Evolutionary conservation across 768 basidiomycete species (phyloP).

Genomic region (Tylopilus plumbeoviolaceoides): DNA sequence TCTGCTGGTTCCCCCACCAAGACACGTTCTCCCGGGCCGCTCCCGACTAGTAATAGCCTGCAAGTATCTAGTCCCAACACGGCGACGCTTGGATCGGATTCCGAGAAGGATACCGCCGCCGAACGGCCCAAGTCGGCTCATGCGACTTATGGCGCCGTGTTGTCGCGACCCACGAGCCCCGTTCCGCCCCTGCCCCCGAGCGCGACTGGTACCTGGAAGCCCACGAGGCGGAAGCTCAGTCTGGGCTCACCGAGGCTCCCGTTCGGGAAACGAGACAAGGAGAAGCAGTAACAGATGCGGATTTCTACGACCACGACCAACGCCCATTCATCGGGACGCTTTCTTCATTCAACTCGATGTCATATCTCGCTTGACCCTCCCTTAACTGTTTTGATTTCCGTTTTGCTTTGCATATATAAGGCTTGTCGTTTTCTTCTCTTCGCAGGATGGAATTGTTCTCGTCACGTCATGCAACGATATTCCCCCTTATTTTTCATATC

Average conservation of each 20-base stretch:
- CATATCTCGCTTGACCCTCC: conserved; percentile 19
- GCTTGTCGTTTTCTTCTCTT: background rate
- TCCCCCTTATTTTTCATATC: conserved; percentile 9
- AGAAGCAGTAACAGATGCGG: conserved; percentile 33
- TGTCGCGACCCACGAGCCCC: conserved; percentile 14
- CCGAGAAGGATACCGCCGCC: background rate
- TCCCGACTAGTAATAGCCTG: background rate
- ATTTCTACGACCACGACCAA: no score
- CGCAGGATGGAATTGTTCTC: conserved; percentile 11
- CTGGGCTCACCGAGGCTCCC: conserved; percentile 54
- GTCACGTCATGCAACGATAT: conserved; percentile 18
- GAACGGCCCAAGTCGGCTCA: conserved; percentile 27
- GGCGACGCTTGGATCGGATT: conserved; percentile 1
- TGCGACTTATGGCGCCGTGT: conserved; percentile 16
- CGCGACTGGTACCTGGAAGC: conserved; percentile 27
- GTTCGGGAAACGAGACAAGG: conserved; percentile 53
- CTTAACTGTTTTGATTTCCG: background rate
- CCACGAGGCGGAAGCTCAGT: conserved; percentile 63
- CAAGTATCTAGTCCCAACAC: conserved; percentile 1
- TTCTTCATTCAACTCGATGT: background rate
- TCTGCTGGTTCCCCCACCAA: conserved; percentile 30
- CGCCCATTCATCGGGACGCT: no score
- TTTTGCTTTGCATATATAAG: background rate
- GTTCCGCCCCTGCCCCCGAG: conserved; percentile 19
- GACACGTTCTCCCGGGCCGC: conserved; percentile 1